Evolutionary conservation across 2,329 filamentous ascomycete species (phyloP).

Genomic region (Setomelanomma holmii): DNA sequence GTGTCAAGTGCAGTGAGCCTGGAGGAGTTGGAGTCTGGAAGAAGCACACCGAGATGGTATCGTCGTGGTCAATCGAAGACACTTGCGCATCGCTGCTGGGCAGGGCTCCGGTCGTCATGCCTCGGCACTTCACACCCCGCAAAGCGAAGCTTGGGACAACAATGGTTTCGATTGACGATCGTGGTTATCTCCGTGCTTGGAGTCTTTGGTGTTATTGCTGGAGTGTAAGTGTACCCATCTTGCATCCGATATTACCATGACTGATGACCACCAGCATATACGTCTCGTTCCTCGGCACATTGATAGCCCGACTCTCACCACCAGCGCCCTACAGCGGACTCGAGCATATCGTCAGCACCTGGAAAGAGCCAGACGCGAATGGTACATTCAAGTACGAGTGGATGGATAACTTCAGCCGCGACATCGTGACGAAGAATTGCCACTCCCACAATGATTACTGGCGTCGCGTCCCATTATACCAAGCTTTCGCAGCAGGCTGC

Average conservation of each 20-base stretch:
- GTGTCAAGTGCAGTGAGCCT: constrained; percentile 7
- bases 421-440: constrained; percentile 45
- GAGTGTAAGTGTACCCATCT: constrained; percentile 16
- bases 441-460: constrained; percentile 57
- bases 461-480: constrained; percentile 49
- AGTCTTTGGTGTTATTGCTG: constrained; percentile 25
- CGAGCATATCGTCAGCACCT: constrained; percentile 30
- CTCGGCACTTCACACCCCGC: not conserved
- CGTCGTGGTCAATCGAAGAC: constrained; percentile 2
- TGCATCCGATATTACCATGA: not conserved
- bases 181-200: constrained; percentile 15
- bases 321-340: constrained; percentile 28
- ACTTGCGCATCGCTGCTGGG: not conserved
- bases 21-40: constrained; percentile 6
- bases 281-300: constrained; percentile 25
- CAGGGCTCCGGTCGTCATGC: not conserved
- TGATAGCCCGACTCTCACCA: constrained; percentile 30
- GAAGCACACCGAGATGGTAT: constrained; percentile 13
- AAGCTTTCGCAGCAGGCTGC: constrained; percentile 50
- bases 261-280: constrained; percentile 30
- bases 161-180: constrained; percentile 9
- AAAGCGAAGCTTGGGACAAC: constrained; percentile 11
- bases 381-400: constrained; percentile 34
- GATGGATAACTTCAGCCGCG: constrained; percentile 48
- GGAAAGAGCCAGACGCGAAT: constrained; percentile 32